A percentile compares a stretch with the other conserved stretches of the same genome.
Conservation (phyloP, 257 asterid genomes). For the Jacaranda mimosifolia region DNA sequence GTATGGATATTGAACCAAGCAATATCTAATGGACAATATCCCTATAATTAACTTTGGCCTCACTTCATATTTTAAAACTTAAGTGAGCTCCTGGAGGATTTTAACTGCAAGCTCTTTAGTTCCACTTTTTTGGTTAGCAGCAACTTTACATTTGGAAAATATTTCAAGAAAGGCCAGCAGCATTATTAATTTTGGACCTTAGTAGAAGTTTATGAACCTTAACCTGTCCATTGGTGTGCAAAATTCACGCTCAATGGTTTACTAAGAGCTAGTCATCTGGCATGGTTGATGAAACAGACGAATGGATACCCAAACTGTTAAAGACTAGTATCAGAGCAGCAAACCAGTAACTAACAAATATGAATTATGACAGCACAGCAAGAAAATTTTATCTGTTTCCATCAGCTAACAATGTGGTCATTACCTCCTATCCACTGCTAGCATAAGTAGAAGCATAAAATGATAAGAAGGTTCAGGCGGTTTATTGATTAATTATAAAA, state of each 20-base stretch:
- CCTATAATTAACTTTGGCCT: neutral
- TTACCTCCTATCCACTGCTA: slow-evolving; percentile 5
- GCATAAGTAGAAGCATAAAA: neutral
- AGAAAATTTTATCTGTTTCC: neutral
- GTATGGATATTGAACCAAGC: neutral
- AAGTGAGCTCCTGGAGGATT: neutral
- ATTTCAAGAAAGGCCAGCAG: neutral
- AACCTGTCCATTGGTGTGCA: neutral
- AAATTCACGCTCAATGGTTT: neutral
- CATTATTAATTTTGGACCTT: neutral
- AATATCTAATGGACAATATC: neutral
- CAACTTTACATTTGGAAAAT: neutral
- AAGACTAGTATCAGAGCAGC: slow-evolving; percentile 9
- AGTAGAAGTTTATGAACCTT: neutral
- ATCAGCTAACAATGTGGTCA: neutral
- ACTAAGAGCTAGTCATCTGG: neutral
- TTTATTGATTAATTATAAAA: slow-evolving; percentile 6
- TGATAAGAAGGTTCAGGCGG: slow-evolving; percentile 18
- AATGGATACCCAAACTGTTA: neutral
- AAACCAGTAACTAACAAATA: neutral
- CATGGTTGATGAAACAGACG: neutral
- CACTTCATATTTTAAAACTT: no score
- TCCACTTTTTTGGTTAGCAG: neutral
- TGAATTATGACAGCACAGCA: neutral
- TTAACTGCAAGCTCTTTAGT: neutral